Evolutionary conservation across 2,329 filamentous ascomycete species (phyloP), one percentile per base, ranked within the genome.

Genomic region (Talaromyces verruculosus): DNA sequence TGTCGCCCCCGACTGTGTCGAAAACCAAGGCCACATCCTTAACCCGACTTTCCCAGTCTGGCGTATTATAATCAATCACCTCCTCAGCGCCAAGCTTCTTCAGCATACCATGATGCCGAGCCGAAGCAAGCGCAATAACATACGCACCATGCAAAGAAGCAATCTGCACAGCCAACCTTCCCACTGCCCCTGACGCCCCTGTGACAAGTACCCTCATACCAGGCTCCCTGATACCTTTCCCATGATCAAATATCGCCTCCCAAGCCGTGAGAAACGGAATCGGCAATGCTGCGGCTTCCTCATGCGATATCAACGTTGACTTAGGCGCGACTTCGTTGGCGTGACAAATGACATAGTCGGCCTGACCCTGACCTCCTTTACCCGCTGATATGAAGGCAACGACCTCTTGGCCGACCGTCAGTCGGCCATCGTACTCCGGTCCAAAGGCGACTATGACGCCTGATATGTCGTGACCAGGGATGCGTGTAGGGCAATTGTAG

Each of bases 1-100:
- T 64, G 5, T 70, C 67, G 1, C 71, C 70, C 0, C 76, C 76
- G 4, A 73, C 77, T 0, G 74, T 75, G 60, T 79, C 77, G 15
- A 79, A 68, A 1, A 78, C 72, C 0, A 71, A 68, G 49, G 77
- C 66, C 0, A 73, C 68, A 4, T 70, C 61, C 47, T 61, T 39
- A 1, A 61, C 2, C 5, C 8, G 11, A 3, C 4, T n/a, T 35
- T 61, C 58, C 58, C 58, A 61, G 25, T 4, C 28, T 35, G 41
- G 30, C 28, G 58, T 61, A 33, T 49, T 47, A 22, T 61, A 61
- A 47, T 61, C 58, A 22, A 47, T 1, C 41, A 47, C 58, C 58
- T 49, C 41, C 3, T 47, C 17, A 6, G 58, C 58, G 22, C 58
- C 58, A 5, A 61, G 58, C 25, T 35, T 13, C 19, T 47, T 61